Base-by-base conservation (phyloP, 1,284 basidiomycete species). In the Ganoderma resinaceum region DNA sequence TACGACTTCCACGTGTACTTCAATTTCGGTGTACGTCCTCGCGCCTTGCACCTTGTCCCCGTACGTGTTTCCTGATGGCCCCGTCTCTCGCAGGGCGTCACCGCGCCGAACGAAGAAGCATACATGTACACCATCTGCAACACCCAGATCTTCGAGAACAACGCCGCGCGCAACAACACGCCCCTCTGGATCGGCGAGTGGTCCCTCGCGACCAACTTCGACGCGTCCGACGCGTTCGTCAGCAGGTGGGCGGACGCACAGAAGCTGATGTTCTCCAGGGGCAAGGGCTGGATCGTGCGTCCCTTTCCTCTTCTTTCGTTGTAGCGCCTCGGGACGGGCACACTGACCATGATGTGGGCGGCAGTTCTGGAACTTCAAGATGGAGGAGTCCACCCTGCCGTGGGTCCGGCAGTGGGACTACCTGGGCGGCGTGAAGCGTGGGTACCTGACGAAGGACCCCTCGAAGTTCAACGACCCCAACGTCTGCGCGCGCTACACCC, bases 51-150 rank as follows among this genome's bases (percentile, higher is more conserved):
- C 12, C 23, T 3, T 14, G 12, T 23, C 46, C 23, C 23, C 46
- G 23, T 14, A 4, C 23, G 8, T 14, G 9, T 1, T 26, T 26
- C 9, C 46, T 49, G 46, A 49, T 11, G 46, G 23, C 7, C 40
- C 20, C 20, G 8, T 3, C 43, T 49, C 23, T 26, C 11, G 23
- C 23, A 49, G 46, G 46, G 46, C 23, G 46, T 7, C n/a, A 3
- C 46, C 23, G 46, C 46, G 46, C 11, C 46, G 23, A 26, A 49
- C 73, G 83, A 85, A 37, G 79, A 86, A 0, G 90, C 92, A 0
- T 94, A 94, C 78, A 70, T 94, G 76, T 81, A 77, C 2, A 85
- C 84, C 73, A 85, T 92, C 46, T 94, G 92, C 83, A 93, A 90
- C 91, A 91, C 62, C 91, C 93, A 5, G 90, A 91, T 2, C 86